These are phyloP conservation scores for Incumbomyces lentus DNA, from an alignment of 2,329 filamentous ascomycete species.

Conservation along the genomic window DNA sequence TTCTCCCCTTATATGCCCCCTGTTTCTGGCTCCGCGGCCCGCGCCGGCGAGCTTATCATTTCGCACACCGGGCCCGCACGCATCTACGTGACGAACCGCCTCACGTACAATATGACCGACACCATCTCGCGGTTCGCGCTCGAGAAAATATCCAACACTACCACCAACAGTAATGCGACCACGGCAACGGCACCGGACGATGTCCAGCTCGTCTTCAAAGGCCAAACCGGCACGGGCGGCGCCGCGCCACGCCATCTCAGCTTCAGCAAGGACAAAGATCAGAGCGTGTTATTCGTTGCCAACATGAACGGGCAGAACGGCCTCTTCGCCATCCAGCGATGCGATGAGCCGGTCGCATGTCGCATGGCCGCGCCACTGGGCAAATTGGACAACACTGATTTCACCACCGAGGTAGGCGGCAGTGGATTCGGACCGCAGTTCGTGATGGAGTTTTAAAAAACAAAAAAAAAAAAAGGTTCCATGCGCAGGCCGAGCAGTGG, in stretches of 20 bases:
- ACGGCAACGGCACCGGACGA: too few relatives aligned
- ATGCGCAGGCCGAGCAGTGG: too few relatives aligned
- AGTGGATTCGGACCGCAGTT: constrained; percentile 1
- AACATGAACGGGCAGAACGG: constrained; percentile 1
- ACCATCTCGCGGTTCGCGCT: constrained; percentile 1
- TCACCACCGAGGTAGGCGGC: not conserved
- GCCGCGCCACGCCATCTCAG: not conserved
- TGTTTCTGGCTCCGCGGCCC: constrained; percentile 39
- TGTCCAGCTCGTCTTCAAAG: not conserved
- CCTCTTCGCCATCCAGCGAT: not conserved
- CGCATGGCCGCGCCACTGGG: not conserved
- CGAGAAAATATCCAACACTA: not conserved
- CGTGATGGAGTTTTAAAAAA: not conserved
- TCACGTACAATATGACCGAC: not conserved
- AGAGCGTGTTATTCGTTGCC: not conserved
- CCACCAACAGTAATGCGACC: not conserved
- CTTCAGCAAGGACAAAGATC: constrained; percentile 1
- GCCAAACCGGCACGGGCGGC: not conserved
- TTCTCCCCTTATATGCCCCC: constrained; percentile 39
- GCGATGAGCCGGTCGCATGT: not conserved
- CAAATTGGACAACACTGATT: not conserved
- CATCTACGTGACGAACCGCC: constrained; percentile 57
- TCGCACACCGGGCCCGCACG: constrained; percentile 42
- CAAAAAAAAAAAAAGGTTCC: too few relatives aligned
- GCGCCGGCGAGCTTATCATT: constrained; percentile 33